Base-by-base conservation (phyloP, 805 yeast species). In the Lachancea fermentati region DNA sequence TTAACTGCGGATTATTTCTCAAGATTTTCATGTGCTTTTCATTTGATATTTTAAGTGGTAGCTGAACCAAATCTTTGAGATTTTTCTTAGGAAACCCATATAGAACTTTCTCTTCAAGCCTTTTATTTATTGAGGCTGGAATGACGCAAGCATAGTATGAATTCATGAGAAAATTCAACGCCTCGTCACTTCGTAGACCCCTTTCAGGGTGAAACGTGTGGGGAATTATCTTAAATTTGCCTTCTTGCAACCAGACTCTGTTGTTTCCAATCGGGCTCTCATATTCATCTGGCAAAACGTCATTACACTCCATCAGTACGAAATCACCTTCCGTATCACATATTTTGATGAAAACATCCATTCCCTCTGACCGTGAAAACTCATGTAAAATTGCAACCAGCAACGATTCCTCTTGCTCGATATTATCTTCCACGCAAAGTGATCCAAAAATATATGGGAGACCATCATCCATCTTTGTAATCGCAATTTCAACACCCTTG, bases 321-420 rank as follows among this genome's bases (percentile, higher is more conserved):
- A 73, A 71, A 43, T 81, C 86, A 5, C 79, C 76, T 34, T 75
- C 81, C 1, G 70, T 67, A 49, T 79, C 85, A 43, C 65, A 62
- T 2, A 66, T 45, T 30, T 69, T 73, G 4, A 76, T 64, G 50
- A 62, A 74, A 2, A 75, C 38, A 67, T 70, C 37, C 48, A 60
- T 39, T 4, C 49, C 49, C 5, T 40, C 16, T 12, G 30, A 46
- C 17, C 25, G 47, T 4, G 72, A 61, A 38, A 74, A 61, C 3
- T 64, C 55, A 43, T 57, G 60, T 4, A 78, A 50, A 1, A 77
- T 36, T 4, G 62, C 54, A 1, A 70, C 54, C 4, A 76, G 45
- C 5, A 79, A 51, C 58, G 70, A 60, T 41, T 71, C 73, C 48
- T 78, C 82, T 9, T 58, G 62, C 15, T 61, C 41, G 11, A 62